Evolutionary conservation across 768 basidiomycete species (phyloP).

Genomic region (Chalciporus pseudorubinellus): DNA sequence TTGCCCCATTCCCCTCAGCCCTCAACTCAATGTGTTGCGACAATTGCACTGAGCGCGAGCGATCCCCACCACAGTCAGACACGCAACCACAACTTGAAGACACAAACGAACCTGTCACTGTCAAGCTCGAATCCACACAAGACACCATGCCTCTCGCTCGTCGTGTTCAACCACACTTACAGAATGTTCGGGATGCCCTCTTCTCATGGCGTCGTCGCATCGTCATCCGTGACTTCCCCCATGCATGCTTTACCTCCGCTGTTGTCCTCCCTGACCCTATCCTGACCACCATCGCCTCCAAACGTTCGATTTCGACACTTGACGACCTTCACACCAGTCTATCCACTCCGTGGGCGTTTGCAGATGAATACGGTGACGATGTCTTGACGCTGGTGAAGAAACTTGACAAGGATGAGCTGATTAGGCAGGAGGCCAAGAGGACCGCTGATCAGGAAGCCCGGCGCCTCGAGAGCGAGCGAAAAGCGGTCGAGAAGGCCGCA

Average conservation of each 20-base stretch:
- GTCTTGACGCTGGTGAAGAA: conserved; percentile 18
- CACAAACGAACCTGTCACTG: neutral
- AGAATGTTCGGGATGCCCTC: neutral
- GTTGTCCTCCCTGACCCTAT: conserved; percentile 26
- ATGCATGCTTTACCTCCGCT: neutral
- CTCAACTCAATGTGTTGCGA: neutral
- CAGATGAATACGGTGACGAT: conserved; percentile 21
- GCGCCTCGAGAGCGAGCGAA: neutral
- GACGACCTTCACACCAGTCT: conserved; percentile 6
- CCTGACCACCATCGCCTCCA: conserved; percentile 24
- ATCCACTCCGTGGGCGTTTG: conserved; percentile 1
- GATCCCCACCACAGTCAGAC: neutral
- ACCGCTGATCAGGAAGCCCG: neutral
- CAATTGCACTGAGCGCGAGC: neutral
- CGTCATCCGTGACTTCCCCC: neutral
- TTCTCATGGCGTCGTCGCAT: neutral
- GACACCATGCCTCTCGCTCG: neutral
- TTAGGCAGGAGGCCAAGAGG: conserved; percentile 6
- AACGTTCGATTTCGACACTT: conserved; percentile 4
- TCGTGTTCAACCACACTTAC: neutral
- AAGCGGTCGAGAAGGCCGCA: neutral
- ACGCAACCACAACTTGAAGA: neutral
- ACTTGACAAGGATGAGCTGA: conserved; percentile 11
- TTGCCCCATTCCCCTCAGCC: neutral
- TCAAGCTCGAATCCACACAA: neutral